phyloP scores from a whole-genome alignment of 805 yeast species.

The Ogataea methylovora region DNA sequence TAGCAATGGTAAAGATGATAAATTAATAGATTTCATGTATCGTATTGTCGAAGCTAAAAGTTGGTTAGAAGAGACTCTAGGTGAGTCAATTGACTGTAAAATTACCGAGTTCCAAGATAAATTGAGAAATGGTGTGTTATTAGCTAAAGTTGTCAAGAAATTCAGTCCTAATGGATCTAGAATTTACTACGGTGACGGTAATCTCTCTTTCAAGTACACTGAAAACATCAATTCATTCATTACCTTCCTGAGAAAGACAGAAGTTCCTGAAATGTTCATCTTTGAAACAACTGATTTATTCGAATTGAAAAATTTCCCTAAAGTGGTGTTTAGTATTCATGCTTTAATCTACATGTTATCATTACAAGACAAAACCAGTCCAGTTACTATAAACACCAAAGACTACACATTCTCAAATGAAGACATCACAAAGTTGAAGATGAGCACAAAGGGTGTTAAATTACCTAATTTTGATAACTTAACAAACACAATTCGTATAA shows the following conservation, averaged over 20 bases:
- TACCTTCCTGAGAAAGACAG: constrained; percentile 55
- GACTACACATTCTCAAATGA: constrained; percentile 48
- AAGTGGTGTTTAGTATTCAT: constrained; percentile 88
- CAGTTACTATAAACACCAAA: constrained; percentile 58
- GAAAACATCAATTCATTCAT: constrained; percentile 88
- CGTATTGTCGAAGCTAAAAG: constrained; percentile 41
- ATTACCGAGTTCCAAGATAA: constrained; percentile 49
- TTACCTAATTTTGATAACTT: constrained; percentile 66
- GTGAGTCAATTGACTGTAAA: constrained; percentile 25
- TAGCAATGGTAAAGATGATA: constrained; percentile 14
- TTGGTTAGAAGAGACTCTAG: constrained; percentile 36
- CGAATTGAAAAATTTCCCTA: constrained; percentile 87
- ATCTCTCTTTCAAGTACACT: constrained; percentile 77
- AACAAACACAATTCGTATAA: no score
- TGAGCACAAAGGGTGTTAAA: constrained; percentile 57
- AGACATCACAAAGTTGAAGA: constrained; percentile 63
- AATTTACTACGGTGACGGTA: constrained; percentile 42
- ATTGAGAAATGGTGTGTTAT: constrained; percentile 74
- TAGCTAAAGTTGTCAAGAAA: constrained; percentile 70
- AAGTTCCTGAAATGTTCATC: constrained; percentile 79
- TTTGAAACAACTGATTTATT: constrained; percentile 91
- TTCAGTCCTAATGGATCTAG: constrained; percentile 61
- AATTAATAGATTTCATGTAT: constrained; percentile 42
- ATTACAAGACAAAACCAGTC: constrained; percentile 38
- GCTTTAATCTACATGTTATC: constrained; percentile 74